These are phyloP conservation scores for Oxyria digyna DNA, from an alignment of 148 eudicot genomes.

Conservation along the genomic window DNA sequence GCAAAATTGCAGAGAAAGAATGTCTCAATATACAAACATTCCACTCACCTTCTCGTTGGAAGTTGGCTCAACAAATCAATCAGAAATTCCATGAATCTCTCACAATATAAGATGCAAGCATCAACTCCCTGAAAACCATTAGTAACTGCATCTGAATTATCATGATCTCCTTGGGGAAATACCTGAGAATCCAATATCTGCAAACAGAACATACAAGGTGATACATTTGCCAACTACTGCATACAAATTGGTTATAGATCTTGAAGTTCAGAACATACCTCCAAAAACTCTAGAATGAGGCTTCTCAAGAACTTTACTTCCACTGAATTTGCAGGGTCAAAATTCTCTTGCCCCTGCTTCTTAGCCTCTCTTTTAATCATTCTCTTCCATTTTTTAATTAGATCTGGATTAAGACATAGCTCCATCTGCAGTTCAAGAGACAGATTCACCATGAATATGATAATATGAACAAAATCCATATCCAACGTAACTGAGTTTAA, in stretches of 20 bases:
- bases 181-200: slow-evolving; percentile 76
- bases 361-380: slow-evolving; percentile 62
- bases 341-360: slow-evolving; percentile 43
- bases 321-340: slow-evolving; percentile 46
- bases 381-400: slow-evolving; percentile 79
- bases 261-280: slow-evolving; percentile 26
- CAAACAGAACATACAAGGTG: slow-evolving; percentile 1
- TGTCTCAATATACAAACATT: background rate
- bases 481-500: background rate
- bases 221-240: background rate
- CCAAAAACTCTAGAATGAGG: slow-evolving; percentile 74
- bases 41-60: slow-evolving; percentile 73
- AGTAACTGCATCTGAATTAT: slow-evolving; percentile 24
- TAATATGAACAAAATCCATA: background rate
- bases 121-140: slow-evolving; percentile 40
- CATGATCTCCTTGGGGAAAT: slow-evolving; percentile 23
- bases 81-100: slow-evolving; percentile 93
- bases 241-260: background rate
- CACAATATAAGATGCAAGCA: slow-evolving; percentile 76
- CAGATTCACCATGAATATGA: background rate
- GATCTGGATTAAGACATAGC: slow-evolving; percentile 57
- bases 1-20: background rate
- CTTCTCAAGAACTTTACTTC: slow-evolving; percentile 76
- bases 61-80: slow-evolving; percentile 95
- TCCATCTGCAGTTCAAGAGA: slow-evolving; percentile 46